These are phyloP conservation scores for Garcia nutans DNA, from an alignment of 345 rosid genomes.

Conservation along the genomic window DNA sequence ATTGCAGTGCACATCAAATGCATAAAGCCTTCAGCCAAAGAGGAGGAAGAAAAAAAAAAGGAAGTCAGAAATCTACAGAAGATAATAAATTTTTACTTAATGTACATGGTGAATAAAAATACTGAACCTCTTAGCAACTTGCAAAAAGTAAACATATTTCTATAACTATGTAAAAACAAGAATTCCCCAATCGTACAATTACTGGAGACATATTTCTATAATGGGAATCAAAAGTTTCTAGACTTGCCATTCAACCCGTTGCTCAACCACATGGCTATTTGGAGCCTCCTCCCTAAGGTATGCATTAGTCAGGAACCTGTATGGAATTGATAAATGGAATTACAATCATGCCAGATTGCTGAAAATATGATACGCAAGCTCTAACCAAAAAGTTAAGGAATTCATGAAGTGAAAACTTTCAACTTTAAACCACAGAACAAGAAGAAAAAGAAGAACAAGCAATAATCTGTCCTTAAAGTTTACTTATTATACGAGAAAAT, in stretches of 20 bases:
- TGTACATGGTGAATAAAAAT: background rate
- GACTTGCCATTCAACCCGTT: slow-evolving; percentile 96
- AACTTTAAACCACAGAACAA: background rate
- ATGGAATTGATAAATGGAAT: slow-evolving; percentile 16
- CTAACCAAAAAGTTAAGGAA: background rate
- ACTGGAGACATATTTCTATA: slow-evolving; percentile 6
- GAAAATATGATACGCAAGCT: background rate
- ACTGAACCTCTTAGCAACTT: background rate
- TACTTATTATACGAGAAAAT: background rate
- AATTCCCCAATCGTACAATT: background rate
- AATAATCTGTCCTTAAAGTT: background rate
- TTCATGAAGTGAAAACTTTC: background rate
- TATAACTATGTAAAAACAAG: slow-evolving; percentile 3
- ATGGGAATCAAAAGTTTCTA: slow-evolving; percentile 20
- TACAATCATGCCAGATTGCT: background rate
- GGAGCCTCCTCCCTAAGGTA: slow-evolving; percentile 97
- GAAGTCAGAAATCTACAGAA: slow-evolving; percentile 18
- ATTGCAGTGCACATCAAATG: slow-evolving; percentile 99
- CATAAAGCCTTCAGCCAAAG: slow-evolving; percentile 71
- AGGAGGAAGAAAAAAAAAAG: slow-evolving; percentile 10
- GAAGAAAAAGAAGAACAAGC: background rate
- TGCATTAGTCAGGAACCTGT: slow-evolving; percentile 89
- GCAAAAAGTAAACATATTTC: slow-evolving; percentile 8
- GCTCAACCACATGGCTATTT: slow-evolving; percentile 97
- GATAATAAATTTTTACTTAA: background rate